phyloP scores from a whole-genome alignment of 164 flowering plant genomes.

The Buxus sempervirens region DNA sequence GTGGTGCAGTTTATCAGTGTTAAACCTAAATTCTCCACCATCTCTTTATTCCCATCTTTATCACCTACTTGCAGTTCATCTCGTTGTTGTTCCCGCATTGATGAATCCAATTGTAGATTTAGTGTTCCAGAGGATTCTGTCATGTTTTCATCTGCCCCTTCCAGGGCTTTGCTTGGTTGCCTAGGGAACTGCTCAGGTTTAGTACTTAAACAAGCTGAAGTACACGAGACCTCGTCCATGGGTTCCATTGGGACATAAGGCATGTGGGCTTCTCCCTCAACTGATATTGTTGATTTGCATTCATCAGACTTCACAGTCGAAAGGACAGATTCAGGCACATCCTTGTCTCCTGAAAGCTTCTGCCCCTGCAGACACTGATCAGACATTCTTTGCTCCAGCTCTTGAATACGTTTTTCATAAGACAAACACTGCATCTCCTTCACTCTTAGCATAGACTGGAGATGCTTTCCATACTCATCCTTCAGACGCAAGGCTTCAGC shows the following conservation, averaged over 20 bases:
- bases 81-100: conserved; percentile 66
- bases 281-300: conserved; percentile 55
- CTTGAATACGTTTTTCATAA: conserved; percentile 90
- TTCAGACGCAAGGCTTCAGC: conserved; percentile 85
- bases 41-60: conserved; percentile 44
- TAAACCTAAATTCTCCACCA: conserved; percentile 33
- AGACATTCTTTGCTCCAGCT: conserved; percentile 80
- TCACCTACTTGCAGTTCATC: conserved; percentile 41
- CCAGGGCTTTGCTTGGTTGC: conserved; percentile 43
- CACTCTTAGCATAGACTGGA: conserved; percentile 61
- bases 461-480: conserved; percentile 86
- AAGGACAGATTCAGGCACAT: conserved; percentile 32
- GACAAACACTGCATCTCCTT: conserved; percentile 77
- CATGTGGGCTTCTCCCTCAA: conserved; percentile 45
- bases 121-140: conserved; percentile 58
- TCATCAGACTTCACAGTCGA: conserved; percentile 48
- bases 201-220: conserved; percentile 45
- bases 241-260: conserved; percentile 47
- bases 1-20: conserved; percentile 42
- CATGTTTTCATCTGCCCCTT: conserved; percentile 89
- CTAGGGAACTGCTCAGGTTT: conserved; percentile 40
- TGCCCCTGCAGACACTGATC: conserved; percentile 60
- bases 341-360: conserved; percentile 39
- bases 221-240: conserved; percentile 86
- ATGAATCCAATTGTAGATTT: conserved; percentile 76